Percentiles rank a stretch among this genome's conserved stretches.
Conservation (phyloP, 768 basidiomycete species). For the Rhizopogon vulgaris region DNA sequence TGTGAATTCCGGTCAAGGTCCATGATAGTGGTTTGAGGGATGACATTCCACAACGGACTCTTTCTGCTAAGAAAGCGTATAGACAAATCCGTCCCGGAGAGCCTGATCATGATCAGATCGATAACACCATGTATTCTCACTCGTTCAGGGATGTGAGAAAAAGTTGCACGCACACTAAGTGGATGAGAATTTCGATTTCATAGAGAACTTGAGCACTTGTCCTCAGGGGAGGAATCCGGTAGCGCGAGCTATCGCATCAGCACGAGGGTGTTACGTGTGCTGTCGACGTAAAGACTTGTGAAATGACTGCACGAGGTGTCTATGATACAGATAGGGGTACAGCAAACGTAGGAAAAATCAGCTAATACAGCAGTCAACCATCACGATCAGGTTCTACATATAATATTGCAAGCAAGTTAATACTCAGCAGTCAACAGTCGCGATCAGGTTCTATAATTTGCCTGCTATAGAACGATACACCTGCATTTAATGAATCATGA, state of each 20-base stretch:
- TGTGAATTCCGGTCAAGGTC: conserved; percentile 2
- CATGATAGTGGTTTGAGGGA: conserved; percentile 16
- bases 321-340: not conserved
- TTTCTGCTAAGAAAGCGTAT: conserved; percentile 9
- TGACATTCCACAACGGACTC: conserved; percentile 9
- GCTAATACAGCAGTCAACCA: no score
- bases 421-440: not conserved
- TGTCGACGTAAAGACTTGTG: conserved; percentile 22
- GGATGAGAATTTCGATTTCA: conserved; percentile 2
- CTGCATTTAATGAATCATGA: not conserved
- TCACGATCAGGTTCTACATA: no score
- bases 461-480: not conserved
- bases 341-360: no score
- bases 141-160: conserved; percentile 11
- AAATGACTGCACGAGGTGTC: not conserved
- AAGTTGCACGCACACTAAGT: conserved; percentile 3
- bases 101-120: conserved; percentile 3
- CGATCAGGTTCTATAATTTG: no score
- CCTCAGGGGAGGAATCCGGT: not conserved
- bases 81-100: conserved; percentile 15
- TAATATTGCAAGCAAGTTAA: not conserved
- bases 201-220: not conserved
- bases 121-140: conserved; percentile 6
- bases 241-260: not conserved
- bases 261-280: conserved; percentile 17